Evolutionary conservation across 257 asterid species (phyloP), one percentile per base, ranked within the genome.

Genomic region (Nicotiana otophora): DNA sequence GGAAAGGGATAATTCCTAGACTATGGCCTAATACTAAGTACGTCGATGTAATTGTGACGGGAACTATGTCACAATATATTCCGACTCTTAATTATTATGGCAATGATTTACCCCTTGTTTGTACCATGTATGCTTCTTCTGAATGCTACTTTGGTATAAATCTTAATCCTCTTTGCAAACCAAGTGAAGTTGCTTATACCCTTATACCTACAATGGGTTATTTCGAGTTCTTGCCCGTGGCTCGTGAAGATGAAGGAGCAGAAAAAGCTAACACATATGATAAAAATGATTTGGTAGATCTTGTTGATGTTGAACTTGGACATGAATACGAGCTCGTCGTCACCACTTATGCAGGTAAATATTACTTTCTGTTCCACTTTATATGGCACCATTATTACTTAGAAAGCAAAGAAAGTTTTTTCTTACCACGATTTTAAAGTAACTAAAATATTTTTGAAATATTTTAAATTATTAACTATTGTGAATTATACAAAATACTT

Each of bases 121-220:
- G 91, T 65, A 86, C 89, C 53, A 88, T 88, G 88, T 88, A 88
- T 42, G 91, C 89, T 3, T 86, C 91, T 0, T 88, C 91, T 4
- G 91, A 88, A 67, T 88, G 89, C 76, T 89, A 83, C 75, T 87
- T 89, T 84, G 91, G 90, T 82, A 85, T 85, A 20, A 83, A 83
- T 48, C 70, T 83, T 77, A 78, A 78, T 82, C 83, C 83, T 31
- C 86, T 83, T 34, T 83, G 82, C 55, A 11, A 83, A 66, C 86
- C 86, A 16, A 65, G 80, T 39, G 86, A 83, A 36, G 86, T 83
- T 54, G 81, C 86, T 77, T 83, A 83, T 34, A 83, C 86, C 17
- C 78, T 83, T 28, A 77, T 83, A 31, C 83, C 86, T 42, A 83
- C 86, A 53, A 77, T 83, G 86, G 83, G 58, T 30, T 83, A 20